Conservation (phyloP, 306 rosid genomes). For the Lathyrus oleraceus region DNA sequence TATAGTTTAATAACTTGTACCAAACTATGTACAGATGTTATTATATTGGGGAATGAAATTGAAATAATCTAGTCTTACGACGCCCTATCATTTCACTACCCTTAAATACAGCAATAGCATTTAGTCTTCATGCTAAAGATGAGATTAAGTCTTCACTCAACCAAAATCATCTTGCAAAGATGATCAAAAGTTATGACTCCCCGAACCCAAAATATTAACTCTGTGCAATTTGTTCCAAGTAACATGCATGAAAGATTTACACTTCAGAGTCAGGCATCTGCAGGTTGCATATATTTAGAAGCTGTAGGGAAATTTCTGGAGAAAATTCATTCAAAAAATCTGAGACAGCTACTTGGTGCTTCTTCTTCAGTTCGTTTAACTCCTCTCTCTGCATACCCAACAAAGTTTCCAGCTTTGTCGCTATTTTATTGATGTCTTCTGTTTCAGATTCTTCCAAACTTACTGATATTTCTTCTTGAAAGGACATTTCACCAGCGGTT, state of each 20-base stretch:
- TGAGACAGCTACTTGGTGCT: slow-evolving; percentile 58
- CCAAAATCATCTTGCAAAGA: slow-evolving; percentile 26
- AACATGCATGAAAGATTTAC: slow-evolving; percentile 22
- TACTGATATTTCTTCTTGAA: slow-evolving; percentile 31
- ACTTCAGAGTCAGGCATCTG: slow-evolving; percentile 39
- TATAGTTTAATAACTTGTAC: slow-evolving; percentile 29
- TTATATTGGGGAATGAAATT: slow-evolving; percentile 25
- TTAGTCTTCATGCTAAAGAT: slow-evolving; percentile 21
- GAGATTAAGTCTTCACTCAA: slow-evolving; percentile 18
- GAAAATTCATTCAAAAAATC: slow-evolving; percentile 56
- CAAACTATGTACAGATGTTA: slow-evolving; percentile 33
- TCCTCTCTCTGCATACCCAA: slow-evolving; percentile 59
- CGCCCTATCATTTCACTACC: slow-evolving; percentile 31
- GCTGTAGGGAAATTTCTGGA: slow-evolving; percentile 50
- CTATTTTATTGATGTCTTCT: slow-evolving; percentile 43
- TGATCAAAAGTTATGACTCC: slow-evolving; percentile 30
- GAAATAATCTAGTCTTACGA: slow-evolving; percentile 13
- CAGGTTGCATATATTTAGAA: slow-evolving; percentile 50
- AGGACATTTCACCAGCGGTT: slow-evolving; percentile 30
- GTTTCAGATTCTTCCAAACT: slow-evolving; percentile 30
- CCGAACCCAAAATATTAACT: slow-evolving; percentile 23
- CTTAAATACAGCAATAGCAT: slow-evolving; percentile 28
- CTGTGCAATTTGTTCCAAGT: slow-evolving; percentile 21
- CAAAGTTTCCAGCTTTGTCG: slow-evolving; percentile 49
- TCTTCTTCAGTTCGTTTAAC: slow-evolving; percentile 61